Evolutionary conservation across 805 yeast genomes (phyloP).

Genomic region (Teunomyces aglyptinius): DNA sequence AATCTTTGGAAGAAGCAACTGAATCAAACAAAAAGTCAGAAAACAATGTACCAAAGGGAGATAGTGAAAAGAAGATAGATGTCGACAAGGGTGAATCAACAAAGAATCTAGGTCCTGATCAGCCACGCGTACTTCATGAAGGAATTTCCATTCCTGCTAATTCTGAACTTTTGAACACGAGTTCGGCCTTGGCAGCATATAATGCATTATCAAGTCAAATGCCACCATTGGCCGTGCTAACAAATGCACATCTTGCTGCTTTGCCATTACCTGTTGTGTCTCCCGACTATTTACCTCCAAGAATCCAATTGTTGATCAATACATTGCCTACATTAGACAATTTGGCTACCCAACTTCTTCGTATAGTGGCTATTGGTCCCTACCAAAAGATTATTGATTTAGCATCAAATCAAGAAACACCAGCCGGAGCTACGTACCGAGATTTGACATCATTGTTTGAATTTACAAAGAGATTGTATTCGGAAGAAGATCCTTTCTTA

Average conservation of each 20-base stretch:
- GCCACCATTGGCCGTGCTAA: slow-evolving; percentile 32
- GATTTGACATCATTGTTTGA: slow-evolving; percentile 75
- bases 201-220: slow-evolving; percentile 39
- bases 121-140: slow-evolving; percentile 9
- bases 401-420: slow-evolving; percentile 62
- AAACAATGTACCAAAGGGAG: background rate
- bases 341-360: slow-evolving; percentile 73
- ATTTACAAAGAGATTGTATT: slow-evolving; percentile 68
- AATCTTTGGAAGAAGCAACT: slow-evolving; percentile 32
- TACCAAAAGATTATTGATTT: slow-evolving; percentile 72
- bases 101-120: background rate
- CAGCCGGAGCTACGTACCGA: slow-evolving; percentile 64
- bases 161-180: slow-evolving; percentile 41
- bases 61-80: slow-evolving; percentile 1
- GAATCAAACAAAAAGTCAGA: slow-evolving; percentile 11
- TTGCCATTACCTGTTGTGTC: slow-evolving; percentile 59
- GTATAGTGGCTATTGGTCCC: slow-evolving; percentile 70
- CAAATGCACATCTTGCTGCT: slow-evolving; percentile 56
- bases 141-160: slow-evolving; percentile 34
- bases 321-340: slow-evolving; percentile 78
- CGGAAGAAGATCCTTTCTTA: slow-evolving; percentile 69
- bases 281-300: slow-evolving; percentile 53
- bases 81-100: slow-evolving; percentile 1
- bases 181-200: slow-evolving; percentile 41
- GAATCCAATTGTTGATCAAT: slow-evolving; percentile 63